These are phyloP conservation scores for Xylariaceae sp. DNA, from an alignment of 2,329 filamentous ascomycete genomes.

Conservation along the genomic window DNA sequence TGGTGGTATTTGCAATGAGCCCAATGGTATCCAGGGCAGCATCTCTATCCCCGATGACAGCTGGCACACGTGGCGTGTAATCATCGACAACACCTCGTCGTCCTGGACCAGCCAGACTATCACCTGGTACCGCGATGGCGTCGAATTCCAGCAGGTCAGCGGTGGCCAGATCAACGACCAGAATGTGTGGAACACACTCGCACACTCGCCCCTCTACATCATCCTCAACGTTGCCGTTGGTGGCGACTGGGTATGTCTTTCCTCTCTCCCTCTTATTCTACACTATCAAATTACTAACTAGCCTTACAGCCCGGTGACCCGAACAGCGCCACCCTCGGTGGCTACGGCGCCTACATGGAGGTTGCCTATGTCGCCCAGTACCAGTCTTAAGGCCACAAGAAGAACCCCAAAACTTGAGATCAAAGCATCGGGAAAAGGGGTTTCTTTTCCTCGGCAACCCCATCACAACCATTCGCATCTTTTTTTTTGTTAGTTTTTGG, in stretches of 20 bases:
- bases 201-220: slow-evolving; percentile 41
- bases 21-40: slow-evolving; percentile 35
- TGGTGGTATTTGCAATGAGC: slow-evolving; percentile 47
- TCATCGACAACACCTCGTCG: slow-evolving; percentile 41
- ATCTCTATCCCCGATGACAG: slow-evolving; percentile 41
- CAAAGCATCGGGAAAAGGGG: no score
- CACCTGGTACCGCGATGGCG: slow-evolving; percentile 46
- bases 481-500: neutral
- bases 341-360: slow-evolving; percentile 48
- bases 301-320: slow-evolving; percentile 44
- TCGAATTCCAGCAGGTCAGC: slow-evolving; percentile 39
- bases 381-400: no score
- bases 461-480: no score
- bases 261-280: neutral
- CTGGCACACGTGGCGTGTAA: slow-evolving; percentile 47
- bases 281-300: slow-evolving; percentile 2
- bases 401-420: no score
- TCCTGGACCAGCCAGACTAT: slow-evolving; percentile 46
- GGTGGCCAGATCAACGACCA: slow-evolving; percentile 40
- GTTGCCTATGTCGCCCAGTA: slow-evolving; percentile 45
- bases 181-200: slow-evolving; percentile 42
- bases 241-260: slow-evolving; percentile 38
- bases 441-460: no score
- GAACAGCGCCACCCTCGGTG: slow-evolving; percentile 41
- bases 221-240: slow-evolving; percentile 48